phyloP scores from a whole-genome alignment of 768 basidiomycete genomes.

The Leucocoprinus birnbaumii region DNA sequence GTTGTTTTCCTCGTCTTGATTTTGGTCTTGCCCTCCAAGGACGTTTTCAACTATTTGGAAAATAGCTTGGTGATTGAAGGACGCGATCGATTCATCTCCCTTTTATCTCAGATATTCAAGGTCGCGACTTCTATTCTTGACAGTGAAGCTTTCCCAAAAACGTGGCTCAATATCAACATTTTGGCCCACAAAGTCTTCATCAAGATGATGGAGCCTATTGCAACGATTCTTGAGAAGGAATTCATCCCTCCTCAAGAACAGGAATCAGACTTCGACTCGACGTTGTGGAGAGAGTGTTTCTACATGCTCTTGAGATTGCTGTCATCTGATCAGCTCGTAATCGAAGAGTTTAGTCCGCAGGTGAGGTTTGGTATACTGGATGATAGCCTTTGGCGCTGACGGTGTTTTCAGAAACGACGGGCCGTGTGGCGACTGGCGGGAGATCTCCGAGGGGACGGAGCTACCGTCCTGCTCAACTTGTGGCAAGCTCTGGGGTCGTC shows the following conservation, averaged over 20 bases:
- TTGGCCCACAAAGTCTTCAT: slow-evolving; percentile 85
- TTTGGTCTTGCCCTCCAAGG: slow-evolving; percentile 73
- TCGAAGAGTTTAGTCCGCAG: slow-evolving; percentile 95
- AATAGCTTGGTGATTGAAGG: slow-evolving; percentile 88
- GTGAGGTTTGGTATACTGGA: slow-evolving; percentile 31
- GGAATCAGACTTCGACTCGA: slow-evolving; percentile 65
- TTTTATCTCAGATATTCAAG: slow-evolving; percentile 78
- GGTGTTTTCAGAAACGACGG: slow-evolving; percentile 70
- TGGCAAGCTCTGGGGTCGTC: slow-evolving; percentile 89
- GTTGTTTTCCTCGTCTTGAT: slow-evolving; percentile 82
- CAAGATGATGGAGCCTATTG: slow-evolving; percentile 83
- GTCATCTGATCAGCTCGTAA: slow-evolving; percentile 87
- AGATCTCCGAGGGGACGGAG: slow-evolving; percentile 91
- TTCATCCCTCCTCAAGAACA: slow-evolving; percentile 74
- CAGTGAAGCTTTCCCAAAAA: slow-evolving; percentile 84
- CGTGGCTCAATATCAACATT: slow-evolving; percentile 91
- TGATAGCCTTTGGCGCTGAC: neutral
- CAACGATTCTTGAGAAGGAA: slow-evolving; percentile 70
- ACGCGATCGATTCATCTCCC: slow-evolving; percentile 65
- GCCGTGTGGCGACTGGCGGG: slow-evolving; percentile 96
- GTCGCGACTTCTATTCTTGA: slow-evolving; percentile 78
- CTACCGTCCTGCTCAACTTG: slow-evolving; percentile 68
- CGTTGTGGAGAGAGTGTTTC: slow-evolving; percentile 81
- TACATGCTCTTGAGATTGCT: slow-evolving; percentile 80
- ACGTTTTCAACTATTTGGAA: slow-evolving; percentile 77